Evolutionary conservation across 2,329 filamentous ascomycete genomes (phyloP), one percentile per base, ranked within the genome.

Genomic region (Lasiodiplodia theobromae): DNA sequence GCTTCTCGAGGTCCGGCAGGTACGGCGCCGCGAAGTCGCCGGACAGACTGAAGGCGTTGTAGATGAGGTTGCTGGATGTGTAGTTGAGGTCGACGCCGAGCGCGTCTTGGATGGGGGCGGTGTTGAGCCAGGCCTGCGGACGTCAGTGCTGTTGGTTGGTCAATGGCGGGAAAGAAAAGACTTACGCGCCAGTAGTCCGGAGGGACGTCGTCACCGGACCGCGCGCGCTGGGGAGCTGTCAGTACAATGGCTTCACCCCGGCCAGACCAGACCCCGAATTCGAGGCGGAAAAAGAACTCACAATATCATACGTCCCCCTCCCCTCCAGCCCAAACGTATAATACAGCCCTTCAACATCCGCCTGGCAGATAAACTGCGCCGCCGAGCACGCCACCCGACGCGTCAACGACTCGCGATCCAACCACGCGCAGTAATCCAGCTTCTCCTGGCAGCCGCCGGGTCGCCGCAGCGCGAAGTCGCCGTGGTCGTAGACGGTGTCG

Each of bases 81-180:
- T 83, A 89, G 75, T 90, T 90, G 23, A 89, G 75, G 0, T 86
- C 86, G 0, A 88, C 85, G 4, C 88, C 89, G 0, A 91, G 82
- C 0, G 86, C 86, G 2, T 77, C 75, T 72, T 89, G 87, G 0
- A 89, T 86, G 72, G 85, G 83, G 3, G 82, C 79, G 70, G 87
- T 83, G 73, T 86, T 88, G 49, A 91, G 80, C 23, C 34, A 38
- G 18, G 60, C 18, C 58, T 49, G 51, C 6, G 37, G 8, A 7
- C 1, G 2, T 47, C 44, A 47, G 44, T 16, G 7, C 44, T 3
- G 14, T 5, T 18, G 14, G 18, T 16, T 1, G 12, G 18, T 7
- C 40, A n/a, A 1, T 44, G 4, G 18, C 37, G 37, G 49, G 16
- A 1, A 8, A 4, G 10, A 23, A 23, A 8, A 21, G 2, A n/a